phyloP scores from a whole-genome alignment of 2,329 filamentous ascomycete genomes.

The Purpureocillium lavendulum region DNA sequence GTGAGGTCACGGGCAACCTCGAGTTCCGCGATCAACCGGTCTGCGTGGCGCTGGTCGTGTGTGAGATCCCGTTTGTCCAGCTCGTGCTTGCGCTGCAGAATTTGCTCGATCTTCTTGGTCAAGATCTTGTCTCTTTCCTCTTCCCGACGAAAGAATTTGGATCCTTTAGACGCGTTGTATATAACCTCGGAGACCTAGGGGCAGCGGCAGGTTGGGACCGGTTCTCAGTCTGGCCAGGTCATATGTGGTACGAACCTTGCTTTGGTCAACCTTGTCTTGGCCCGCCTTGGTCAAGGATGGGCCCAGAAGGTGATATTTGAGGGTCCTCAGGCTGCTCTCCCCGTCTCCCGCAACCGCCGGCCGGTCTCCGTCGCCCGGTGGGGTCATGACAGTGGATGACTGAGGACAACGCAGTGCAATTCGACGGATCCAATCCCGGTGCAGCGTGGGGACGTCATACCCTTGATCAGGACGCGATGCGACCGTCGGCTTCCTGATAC shows the following conservation, averaged over 20 bases:
- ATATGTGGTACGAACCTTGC: conserved; percentile 46
- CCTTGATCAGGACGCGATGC: no score
- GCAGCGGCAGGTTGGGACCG: neutral
- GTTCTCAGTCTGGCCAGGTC: neutral
- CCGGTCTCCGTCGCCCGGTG: neutral
- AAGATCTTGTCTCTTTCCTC: conserved; percentile 72
- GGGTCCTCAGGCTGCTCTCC: conserved; percentile 39
- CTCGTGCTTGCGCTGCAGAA: conserved; percentile 64
- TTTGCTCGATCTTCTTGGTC: conserved; percentile 76
- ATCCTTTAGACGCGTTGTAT: conserved; percentile 92
- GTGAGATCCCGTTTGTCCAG: conserved; percentile 71
- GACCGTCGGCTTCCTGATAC: no score
- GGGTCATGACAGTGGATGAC: neutral
- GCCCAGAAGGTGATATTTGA: conserved; percentile 86
- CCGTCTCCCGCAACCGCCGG: conserved; percentile 10
- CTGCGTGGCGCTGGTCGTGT: conserved; percentile 64
- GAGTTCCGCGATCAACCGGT: conserved; percentile 72
- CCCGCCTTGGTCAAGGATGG: conserved; percentile 91
- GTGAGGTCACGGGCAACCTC: conserved; percentile 73
- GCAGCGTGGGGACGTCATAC: neutral
- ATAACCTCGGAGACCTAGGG: conserved; percentile 83
- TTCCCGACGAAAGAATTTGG: conserved; percentile 92
- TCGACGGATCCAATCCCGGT: neutral
- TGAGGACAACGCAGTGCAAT: no score
- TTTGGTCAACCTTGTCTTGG: conserved; percentile 87